Conservation (phyloP, 805 yeast genomes). For the Candida hungchunana region DNA sequence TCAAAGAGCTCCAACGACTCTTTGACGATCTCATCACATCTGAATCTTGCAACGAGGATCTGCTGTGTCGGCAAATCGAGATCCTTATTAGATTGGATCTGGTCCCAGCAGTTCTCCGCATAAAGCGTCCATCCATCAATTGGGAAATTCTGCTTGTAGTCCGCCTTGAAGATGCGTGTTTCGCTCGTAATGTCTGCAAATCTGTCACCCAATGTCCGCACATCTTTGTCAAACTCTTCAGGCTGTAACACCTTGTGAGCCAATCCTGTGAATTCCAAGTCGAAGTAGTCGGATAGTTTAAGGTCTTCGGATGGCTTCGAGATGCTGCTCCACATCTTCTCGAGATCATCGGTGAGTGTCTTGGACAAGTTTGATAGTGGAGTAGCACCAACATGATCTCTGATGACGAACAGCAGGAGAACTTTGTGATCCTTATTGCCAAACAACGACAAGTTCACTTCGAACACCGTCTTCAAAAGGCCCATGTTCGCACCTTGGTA, state of each 20-base stretch:
- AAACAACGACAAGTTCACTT: conserved; percentile 84
- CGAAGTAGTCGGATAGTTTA: conserved; percentile 72
- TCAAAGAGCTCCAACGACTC: conserved; percentile 29
- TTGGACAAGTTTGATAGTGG: conserved; percentile 67
- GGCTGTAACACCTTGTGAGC: conserved; percentile 83
- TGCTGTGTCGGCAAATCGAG: conserved; percentile 96
- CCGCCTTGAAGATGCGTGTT: conserved; percentile 49
- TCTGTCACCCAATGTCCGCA: conserved; percentile 58
- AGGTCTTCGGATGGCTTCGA: conserved; percentile 62
- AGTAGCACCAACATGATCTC: conserved; percentile 88
- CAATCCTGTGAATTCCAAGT: conserved; percentile 72
- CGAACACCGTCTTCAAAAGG: conserved; percentile 89
- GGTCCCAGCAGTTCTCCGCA: conserved; percentile 90
- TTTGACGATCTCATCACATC: conserved; percentile 83
- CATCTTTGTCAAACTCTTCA: conserved; percentile 61
- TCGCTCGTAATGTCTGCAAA: conserved; percentile 35
- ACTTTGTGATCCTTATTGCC: conserved; percentile 61
- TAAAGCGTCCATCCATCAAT: conserved; percentile 95
- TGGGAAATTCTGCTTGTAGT: conserved; percentile 83
- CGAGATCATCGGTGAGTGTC: conserved; percentile 68
- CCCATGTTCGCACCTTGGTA: conserved; percentile 99
- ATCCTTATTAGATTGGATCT: conserved; percentile 88
- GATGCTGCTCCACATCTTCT: conserved; percentile 72
- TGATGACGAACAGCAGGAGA: conserved; percentile 75
- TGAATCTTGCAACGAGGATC: conserved; percentile 86